These are phyloP conservation scores for Madurella mycetomatis DNA, from an alignment of 2,329 filamentous ascomycete genomes.

Conservation along the genomic window DNA sequence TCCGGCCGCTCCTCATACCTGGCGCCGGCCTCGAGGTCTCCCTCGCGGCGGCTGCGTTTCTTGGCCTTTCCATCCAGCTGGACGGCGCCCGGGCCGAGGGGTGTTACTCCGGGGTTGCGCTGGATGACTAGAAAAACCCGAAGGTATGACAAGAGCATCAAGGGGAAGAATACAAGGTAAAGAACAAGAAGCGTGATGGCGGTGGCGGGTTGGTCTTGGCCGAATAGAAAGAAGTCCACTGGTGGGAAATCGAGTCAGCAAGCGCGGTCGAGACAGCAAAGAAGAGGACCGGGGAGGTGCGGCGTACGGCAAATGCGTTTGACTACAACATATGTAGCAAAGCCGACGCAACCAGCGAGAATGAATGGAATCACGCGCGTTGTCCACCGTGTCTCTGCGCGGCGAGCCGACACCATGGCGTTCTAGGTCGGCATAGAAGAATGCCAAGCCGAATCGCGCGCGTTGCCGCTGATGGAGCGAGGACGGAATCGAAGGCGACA, in stretches of 20 bases:
- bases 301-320: constrained; percentile 63
- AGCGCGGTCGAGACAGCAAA: constrained; percentile 1
- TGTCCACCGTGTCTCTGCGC: constrained; percentile 38
- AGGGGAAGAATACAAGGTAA: constrained; percentile 67
- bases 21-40: constrained; percentile 24
- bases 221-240: constrained; percentile 68
- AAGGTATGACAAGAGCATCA: constrained; percentile 63
- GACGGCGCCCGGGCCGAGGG: constrained; percentile 48
- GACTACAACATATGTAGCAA: constrained; percentile 67
- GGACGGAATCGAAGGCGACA: background rate
- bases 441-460: background rate
- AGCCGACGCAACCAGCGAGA: constrained; percentile 61
- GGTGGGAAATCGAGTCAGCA: constrained; percentile 8
- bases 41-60: constrained; percentile 12
- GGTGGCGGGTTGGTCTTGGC: constrained; percentile 45
- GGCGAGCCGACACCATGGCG: constrained; percentile 24
- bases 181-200: constrained; percentile 67
- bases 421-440: background rate
- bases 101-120: constrained; percentile 68
- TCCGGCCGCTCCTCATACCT: constrained; percentile 34
- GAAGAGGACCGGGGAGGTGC: constrained; percentile 2
- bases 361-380: constrained; percentile 66
- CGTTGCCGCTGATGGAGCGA: background rate
- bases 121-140: constrained; percentile 66
- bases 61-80: constrained; percentile 12